Percentiles rank a stretch among this genome's conserved stretches.
Evolutionary conservation across 2,329 filamentous ascomycete genomes (phyloP).

Genomic region (Cladosporium phlei): DNA sequence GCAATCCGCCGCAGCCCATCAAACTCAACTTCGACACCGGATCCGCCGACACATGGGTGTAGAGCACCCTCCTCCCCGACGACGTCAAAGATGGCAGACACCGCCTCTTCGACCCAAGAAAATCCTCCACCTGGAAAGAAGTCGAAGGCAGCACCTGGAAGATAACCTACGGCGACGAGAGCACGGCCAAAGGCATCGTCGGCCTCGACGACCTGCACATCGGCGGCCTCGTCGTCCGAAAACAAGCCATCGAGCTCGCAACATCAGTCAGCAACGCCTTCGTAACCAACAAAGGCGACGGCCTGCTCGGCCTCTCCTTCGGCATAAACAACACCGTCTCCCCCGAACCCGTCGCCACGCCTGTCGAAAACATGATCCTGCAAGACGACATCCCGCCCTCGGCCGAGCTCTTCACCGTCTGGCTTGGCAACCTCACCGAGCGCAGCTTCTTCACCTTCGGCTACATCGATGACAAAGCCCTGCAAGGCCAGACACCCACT

Average conservation of each 20-base stretch:
- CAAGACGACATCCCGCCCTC: constrained; percentile 51
- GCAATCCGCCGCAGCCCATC: constrained; percentile 57
- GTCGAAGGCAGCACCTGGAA: constrained; percentile 52
- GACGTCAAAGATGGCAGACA: constrained; percentile 34
- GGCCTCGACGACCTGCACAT: constrained; percentile 59
- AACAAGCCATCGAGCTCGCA: constrained; percentile 63
- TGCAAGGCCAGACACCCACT: constrained; percentile 40
- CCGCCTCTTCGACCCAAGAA: constrained; percentile 54
- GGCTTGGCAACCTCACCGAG: constrained; percentile 53
- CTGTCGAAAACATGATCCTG: constrained; percentile 64
- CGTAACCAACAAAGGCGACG: constrained; percentile 53
- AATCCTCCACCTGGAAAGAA: constrained; percentile 54
- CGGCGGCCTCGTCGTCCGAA: constrained; percentile 57
- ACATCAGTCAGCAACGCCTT: constrained; percentile 57
- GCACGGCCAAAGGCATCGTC: constrained; percentile 60
- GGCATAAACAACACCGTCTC: constrained; percentile 35
- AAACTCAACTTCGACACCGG: constrained; percentile 61
- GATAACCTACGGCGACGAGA: constrained; percentile 65
- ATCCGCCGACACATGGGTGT: constrained; percentile 61
- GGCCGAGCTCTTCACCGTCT: constrained; percentile 59
- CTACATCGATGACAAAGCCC: constrained; percentile 61
- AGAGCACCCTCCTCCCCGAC: constrained; percentile 20
- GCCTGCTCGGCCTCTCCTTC: constrained; percentile 63
- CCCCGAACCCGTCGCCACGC: constrained; percentile 54
- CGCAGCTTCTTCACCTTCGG: constrained; percentile 69